Evolutionary conservation across 2,329 filamentous ascomycete genomes (phyloP), one percentile per base, ranked within the genome.

Genomic region (Aspergillus bombycis): DNA sequence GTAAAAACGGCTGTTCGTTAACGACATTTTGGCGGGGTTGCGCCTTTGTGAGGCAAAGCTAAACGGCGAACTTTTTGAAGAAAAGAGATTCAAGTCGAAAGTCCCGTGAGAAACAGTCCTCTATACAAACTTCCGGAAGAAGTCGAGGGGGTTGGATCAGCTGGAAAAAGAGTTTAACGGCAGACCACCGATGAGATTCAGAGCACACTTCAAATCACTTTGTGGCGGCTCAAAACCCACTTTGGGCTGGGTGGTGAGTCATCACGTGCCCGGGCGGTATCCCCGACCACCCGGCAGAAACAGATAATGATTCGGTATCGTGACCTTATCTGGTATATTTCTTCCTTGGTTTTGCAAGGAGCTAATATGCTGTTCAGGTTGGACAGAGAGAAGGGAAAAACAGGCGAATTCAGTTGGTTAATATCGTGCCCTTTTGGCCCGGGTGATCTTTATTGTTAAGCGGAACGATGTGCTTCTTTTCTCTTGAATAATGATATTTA

Each of bases 1-100:
- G 81, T 97, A 97, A 83, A 96, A 97, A 76, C 93, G 93, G 82
- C 92, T 96, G 84, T 96, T 96, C 79, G 92, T 95, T 85, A 96
- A 89, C 83, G 93, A 96, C 92, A 96, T 96, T 75, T 79, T 91
- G 87, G 85, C 84, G 84, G 82, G 76, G 77, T 75, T 76, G 75
- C 74, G 73, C 69, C 68, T 74, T 26, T 65, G 58, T 43, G 50
- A 62, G 65, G 65, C 66, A 57, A 63, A 57, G 54, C 50, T 59
- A 56, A 62, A 19, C 45, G 38, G 46, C 53, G 59, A 60, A 62
- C 41, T 57, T 28, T 28, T 41, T 8, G 34, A 52, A n/a, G 50
- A 36, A 53, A 54, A 30, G 30, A 38, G 14, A 55, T 16, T 55
- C 32, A 38, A 38, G 23, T 23, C 30, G 48, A 52, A 28, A 23